Base-by-base conservation (phyloP, 805 yeast species). In the Metschnikowia hibisci region DNA sequence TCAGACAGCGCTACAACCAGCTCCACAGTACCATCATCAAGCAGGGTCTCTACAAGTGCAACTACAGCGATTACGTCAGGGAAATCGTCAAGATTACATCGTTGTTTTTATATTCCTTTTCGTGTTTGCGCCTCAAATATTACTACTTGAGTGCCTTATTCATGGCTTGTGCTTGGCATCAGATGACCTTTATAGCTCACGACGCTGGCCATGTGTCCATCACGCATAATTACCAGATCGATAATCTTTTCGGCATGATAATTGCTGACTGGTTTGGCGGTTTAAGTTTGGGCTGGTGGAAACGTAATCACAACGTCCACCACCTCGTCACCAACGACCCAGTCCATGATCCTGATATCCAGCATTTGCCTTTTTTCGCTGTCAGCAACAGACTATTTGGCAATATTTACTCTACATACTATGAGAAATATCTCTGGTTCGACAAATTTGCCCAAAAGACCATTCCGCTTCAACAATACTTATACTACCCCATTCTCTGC, bases 221-320 rank as follows among this genome's bases (percentile, higher is more conserved):
- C 40, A 82, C 95, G 0, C 96, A 88, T 60, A 71, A 84, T 54
- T 88, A 84, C 62, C 84, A 81, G 52, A 35, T 78, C 8, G 96
- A 88, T 61, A 88, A 83, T 57, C 59, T 84, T 14, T 71, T 86
- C 44, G 95, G 95, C 1, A 78, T 82, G 61, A 39, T 78, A 2
- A 69, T 88, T 39, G 95, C 96, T 1, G 80, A 86, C 48, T 88
- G 74, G 69, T 63, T 81, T 40, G 96, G 96, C n/a, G 96, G 96
- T 0, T 70, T 88, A 32, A 85, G 95, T 35, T 58, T 87, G 15
- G 95, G 96, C 2, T 88, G 96, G 96, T 88, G 96, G 96, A 89
- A 88, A 55, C 73, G 90, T 41, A 88, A 86, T 62, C 96, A 88
- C 64, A 88, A 88, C 60, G 95, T 88, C n/a, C 96, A 88, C 63